A percentile compares a stretch with the other conserved stretches of the same genome.
phyloP scores from a whole-genome alignment of 108 stramenopile genomes.

The Schizochytrium sp. region DNA sequence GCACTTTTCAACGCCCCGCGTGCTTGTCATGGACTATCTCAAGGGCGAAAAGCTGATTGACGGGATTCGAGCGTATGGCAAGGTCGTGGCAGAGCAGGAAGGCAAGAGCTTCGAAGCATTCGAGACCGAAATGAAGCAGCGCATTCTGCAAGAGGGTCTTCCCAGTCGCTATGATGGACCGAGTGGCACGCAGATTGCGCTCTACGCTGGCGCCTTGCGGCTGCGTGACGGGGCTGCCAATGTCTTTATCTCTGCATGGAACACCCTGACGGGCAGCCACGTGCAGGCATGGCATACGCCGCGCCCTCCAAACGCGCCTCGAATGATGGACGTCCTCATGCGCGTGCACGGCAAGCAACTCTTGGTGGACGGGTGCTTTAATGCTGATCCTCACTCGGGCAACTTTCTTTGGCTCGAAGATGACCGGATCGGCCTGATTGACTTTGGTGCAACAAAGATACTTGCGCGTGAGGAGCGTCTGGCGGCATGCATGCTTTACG shows the following conservation, averaged over 20 bases:
- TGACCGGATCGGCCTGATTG: neutral
- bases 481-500: neutral
- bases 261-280: neutral
- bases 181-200: neutral
- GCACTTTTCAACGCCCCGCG: neutral
- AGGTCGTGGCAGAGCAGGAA: neutral
- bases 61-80: neutral
- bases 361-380: neutral
- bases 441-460: neutral
- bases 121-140: neutral
- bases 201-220: neutral
- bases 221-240: neutral
- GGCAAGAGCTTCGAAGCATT: neutral
- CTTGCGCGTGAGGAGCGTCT: neutral
- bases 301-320: neutral
- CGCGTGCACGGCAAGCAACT: slow-evolving; percentile 14
- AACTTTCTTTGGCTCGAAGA: neutral
- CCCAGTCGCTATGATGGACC: neutral
- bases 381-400: slow-evolving; percentile 1
- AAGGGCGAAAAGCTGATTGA: neutral
- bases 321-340: neutral
- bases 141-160: neutral
- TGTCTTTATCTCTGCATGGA: neutral
- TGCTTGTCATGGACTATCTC: neutral
- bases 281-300: neutral